phyloP scores from a whole-genome alignment of 2,329 filamentous ascomycete genomes.

The Dactylellina drechsleri region DNA sequence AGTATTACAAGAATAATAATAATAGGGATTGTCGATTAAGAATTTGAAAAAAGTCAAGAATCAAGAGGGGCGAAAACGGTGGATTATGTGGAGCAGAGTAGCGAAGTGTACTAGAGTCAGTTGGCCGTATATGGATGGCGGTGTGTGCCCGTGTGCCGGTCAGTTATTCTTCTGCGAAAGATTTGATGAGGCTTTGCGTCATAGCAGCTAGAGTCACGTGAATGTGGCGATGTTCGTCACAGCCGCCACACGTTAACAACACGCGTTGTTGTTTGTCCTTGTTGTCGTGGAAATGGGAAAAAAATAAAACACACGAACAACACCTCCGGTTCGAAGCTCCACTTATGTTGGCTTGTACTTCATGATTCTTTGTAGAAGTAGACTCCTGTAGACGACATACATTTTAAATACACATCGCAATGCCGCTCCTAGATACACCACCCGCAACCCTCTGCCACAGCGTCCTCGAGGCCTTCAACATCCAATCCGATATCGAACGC shows the following conservation, averaged over 20 bases:
- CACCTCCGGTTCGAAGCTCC: constrained; percentile 68
- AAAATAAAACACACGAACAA: constrained; percentile 49
- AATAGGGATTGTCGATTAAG: neutral
- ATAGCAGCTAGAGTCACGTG: constrained; percentile 43
- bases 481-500: constrained; percentile 83
- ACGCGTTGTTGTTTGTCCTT: neutral
- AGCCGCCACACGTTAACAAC: constrained; percentile 24
- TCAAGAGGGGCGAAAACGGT: neutral
- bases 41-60: neutral
- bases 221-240: constrained; percentile 26
- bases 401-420: constrained; percentile 2
- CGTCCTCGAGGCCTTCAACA: constrained; percentile 74
- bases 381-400: neutral
- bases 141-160: no score
- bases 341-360: constrained; percentile 79
- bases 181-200: constrained; percentile 55
- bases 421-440: constrained; percentile 44
- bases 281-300: constrained; percentile 54
- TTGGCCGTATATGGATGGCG: no score
- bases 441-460: constrained; percentile 48
- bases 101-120: neutral
- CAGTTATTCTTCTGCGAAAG: constrained; percentile 25
- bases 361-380: constrained; percentile 8
- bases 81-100: neutral
- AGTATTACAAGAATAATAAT: neutral